Evolutionary conservation across 2,329 filamentous ascomycete species (phyloP), one percentile per base, ranked within the genome.

Genomic region (Phaeosphaeria sp.): DNA sequence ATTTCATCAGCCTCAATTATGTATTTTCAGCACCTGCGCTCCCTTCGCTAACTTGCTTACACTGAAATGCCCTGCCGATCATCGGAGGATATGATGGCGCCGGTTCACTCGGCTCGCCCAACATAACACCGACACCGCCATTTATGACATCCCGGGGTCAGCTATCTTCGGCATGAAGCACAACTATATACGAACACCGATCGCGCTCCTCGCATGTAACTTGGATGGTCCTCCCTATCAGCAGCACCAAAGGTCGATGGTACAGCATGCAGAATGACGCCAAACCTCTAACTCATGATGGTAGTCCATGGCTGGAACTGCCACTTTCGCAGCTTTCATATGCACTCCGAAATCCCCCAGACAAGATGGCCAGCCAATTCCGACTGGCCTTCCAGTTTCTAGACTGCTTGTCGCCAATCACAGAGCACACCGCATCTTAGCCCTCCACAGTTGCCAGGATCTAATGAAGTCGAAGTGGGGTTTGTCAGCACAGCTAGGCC

Each of bases 401-500:
- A 46, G 56, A 57, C 18, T 18, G 25, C 24, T 15, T 13, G 30
- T 6, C 8, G 36, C 61, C 57, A 65, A 62, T 61, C 21, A 36
- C 44, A 54, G 40, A 9, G 18, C 21, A 24, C 22, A 18, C 20
- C 48, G 46, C 46, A 45, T 39, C 39, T 45, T 56, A 57, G 53
- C 51, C 46, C 46, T 54, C 45, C 44, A 55, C 36, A 21, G 51
- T 39, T 25, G 44, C 51, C 45, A 44, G 24, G 60, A 50, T 55
- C 44, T 42, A 50, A 51, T 54, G 56, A 56, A 43, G 22, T 30
- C 49, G 21, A 52, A 54, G 61, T 61, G 63, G 61, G 51, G 63
- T 66, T 65, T 61, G 61, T 67, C 65, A 67, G 66, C 64, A 53
- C 53, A 17, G 22, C 40, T 33, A 52, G 42, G 40, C 33, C 22